Percentiles rank a stretch among this genome's conserved stretches.
phyloP scores from a whole-genome alignment of 208 protist species.

The Acanthamoeba culbertsoni region DNA sequence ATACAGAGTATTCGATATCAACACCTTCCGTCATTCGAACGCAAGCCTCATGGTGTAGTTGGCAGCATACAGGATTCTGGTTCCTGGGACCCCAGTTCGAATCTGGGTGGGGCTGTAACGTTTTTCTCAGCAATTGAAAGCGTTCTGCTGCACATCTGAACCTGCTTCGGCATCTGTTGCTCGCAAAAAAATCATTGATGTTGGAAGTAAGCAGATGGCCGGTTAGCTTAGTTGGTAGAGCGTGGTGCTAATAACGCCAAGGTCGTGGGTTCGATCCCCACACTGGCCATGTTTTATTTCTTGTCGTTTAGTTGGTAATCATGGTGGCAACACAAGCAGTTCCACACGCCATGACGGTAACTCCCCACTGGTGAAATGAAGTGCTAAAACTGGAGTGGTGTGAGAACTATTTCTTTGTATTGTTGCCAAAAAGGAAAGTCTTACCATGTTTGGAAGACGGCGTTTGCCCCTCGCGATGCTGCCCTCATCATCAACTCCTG shows the following conservation, averaged over 20 bases:
- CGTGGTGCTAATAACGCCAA: too few species aligned
- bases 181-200: too few species aligned
- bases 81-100: background rate
- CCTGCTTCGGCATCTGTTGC: too few species aligned
- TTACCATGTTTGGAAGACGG: constrained; percentile 33
- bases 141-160: too few species aligned
- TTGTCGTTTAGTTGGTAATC: background rate
- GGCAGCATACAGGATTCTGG: background rate
- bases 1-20: too few species aligned
- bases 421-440: background rate
- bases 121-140: too few species aligned
- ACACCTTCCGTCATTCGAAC: too few species aligned
- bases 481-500: background rate
- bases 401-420: background rate
- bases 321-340: background rate
- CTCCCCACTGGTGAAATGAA: constrained; percentile 1
- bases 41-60: background rate
- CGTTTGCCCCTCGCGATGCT: background rate
- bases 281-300: too few species aligned
- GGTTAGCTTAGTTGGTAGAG: too few species aligned
- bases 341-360: background rate
- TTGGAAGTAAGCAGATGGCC: too few species aligned
- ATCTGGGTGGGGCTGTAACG: background rate
- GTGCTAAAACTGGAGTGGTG: background rate
- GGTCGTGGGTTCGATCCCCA: background rate